A percentile compares a stretch with the other conserved stretches of the same genome.
These are phyloP conservation scores for Diospyros kaki DNA, from an alignment of 148 eudicot genomes.

Conservation along the genomic window DNA sequence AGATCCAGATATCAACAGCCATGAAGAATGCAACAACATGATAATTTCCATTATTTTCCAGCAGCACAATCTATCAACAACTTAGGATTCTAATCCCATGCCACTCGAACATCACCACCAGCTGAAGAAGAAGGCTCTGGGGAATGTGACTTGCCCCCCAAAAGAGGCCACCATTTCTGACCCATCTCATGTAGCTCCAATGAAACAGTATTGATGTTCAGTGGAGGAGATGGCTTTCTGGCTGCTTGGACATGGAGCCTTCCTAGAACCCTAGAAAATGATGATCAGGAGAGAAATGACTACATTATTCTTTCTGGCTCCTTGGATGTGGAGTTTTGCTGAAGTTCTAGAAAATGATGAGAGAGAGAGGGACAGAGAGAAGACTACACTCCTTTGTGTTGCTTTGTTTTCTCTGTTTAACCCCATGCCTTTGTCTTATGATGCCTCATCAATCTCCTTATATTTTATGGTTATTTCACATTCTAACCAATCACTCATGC, in stretches of 20 bases:
- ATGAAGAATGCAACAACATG: no score
- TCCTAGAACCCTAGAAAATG: constrained; percentile 5
- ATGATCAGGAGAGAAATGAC: background rate
- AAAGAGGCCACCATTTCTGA: constrained; percentile 14
- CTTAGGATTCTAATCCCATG: constrained; percentile 18
- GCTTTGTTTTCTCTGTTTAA: background rate
- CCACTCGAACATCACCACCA: background rate
- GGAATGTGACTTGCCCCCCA: constrained; percentile 12
- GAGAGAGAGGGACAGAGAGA: background rate
- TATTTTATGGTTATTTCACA: background rate
- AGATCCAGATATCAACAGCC: no score
- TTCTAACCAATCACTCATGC: background rate
- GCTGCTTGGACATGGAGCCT: constrained; percentile 24
- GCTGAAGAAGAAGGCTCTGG: background rate
- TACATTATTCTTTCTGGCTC: constrained; percentile 1
- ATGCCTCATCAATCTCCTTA: background rate
- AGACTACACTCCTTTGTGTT: background rate
- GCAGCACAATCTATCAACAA: constrained; percentile 9
- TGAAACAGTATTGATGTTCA: background rate
- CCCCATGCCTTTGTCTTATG: constrained; percentile 12
- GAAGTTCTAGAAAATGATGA: background rate
- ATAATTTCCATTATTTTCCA: background rate
- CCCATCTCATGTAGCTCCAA: constrained; percentile 16
- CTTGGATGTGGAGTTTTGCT: constrained; percentile 25
- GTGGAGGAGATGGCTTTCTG: constrained; percentile 7